Evolutionary conservation across 495 filamentous ascomycete genomes (phyloP).

Genomic region (Daldinia grandis): DNA sequence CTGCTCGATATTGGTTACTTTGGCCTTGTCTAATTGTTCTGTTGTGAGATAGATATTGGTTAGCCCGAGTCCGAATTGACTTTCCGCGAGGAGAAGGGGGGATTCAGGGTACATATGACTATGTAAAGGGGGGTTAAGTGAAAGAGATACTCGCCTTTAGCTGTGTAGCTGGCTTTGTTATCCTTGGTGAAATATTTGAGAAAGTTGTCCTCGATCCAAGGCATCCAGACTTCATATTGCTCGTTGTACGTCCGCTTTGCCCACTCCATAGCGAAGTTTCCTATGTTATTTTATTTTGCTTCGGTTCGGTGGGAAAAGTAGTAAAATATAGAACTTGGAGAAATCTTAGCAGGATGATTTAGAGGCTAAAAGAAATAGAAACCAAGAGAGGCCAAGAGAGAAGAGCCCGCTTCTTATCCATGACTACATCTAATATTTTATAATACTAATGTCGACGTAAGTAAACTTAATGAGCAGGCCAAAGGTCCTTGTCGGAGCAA

Average conservation of each 20-base stretch:
- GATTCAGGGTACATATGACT: not conserved
- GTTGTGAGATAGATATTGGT: not conserved
- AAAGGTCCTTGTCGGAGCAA: not conserved
- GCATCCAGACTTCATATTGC: constrained; percentile 76
- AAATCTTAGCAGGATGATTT: not conserved
- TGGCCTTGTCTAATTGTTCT: constrained; percentile 72
- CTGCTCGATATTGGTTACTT: constrained; percentile 68
- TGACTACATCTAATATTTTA: not conserved
- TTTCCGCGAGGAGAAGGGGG: not conserved
- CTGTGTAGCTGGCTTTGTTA: constrained; percentile 73
- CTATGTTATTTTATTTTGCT: no score
- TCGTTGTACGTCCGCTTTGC: constrained; percentile 65
- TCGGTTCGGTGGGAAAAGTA: no score
- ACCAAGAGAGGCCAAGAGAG: not conserved
- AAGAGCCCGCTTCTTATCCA: not conserved
- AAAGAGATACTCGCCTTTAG: constrained; percentile 57
- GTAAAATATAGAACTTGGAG: not conserved
- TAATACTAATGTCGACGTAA: not conserved
- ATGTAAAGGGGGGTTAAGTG: not conserved
- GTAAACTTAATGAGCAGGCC: not conserved
- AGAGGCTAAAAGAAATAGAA: not conserved
- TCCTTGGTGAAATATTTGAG: constrained; percentile 75
- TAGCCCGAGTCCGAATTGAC: not conserved
- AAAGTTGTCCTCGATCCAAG: constrained; percentile 77
- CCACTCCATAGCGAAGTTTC: constrained; percentile 56